These are phyloP conservation scores for Cutaneotrichosporon cavernicola DNA, from an alignment of 1,284 basidiomycete genomes.

Conservation along the genomic window DNA sequence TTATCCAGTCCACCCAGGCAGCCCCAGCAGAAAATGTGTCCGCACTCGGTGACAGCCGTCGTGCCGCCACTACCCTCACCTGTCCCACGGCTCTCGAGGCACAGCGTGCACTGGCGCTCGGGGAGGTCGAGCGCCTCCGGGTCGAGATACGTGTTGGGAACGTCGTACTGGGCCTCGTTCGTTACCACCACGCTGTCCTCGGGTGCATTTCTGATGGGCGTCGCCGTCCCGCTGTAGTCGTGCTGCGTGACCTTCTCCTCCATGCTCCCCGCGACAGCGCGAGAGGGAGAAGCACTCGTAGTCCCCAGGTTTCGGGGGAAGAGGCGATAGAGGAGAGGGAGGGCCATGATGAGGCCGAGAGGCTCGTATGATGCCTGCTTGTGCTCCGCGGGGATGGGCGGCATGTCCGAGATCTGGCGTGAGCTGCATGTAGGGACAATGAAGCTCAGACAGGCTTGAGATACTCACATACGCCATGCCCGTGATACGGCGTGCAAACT, in stretches of 20 bases:
- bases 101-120: constrained; percentile 76
- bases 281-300: not conserved
- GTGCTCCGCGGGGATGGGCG: constrained; percentile 64
- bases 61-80: constrained; percentile 54
- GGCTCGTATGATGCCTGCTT: constrained; percentile 79
- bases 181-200: constrained; percentile 58
- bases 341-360: constrained; percentile 70
- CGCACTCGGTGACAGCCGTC: constrained; percentile 81
- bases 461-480: constrained; percentile 68
- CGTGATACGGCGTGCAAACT: constrained; percentile 67
- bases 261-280: constrained; percentile 4
- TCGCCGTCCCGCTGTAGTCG: not conserved
- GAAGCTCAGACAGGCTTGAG: not conserved
- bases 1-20: constrained; percentile 95
- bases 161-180: constrained; percentile 29
- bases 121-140: constrained; percentile 55
- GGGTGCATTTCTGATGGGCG: constrained; percentile 13
- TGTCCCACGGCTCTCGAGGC: constrained; percentile 76
- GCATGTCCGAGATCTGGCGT: constrained; percentile 65
- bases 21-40: constrained; percentile 90
- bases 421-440: not conserved
- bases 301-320: constrained; percentile 23
- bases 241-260: constrained; percentile 9
- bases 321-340: constrained; percentile 66
- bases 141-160: constrained; percentile 44